Evolutionary conservation across 345 rosid genomes (phyloP).

Genomic region (Kandelia obovata): DNA sequence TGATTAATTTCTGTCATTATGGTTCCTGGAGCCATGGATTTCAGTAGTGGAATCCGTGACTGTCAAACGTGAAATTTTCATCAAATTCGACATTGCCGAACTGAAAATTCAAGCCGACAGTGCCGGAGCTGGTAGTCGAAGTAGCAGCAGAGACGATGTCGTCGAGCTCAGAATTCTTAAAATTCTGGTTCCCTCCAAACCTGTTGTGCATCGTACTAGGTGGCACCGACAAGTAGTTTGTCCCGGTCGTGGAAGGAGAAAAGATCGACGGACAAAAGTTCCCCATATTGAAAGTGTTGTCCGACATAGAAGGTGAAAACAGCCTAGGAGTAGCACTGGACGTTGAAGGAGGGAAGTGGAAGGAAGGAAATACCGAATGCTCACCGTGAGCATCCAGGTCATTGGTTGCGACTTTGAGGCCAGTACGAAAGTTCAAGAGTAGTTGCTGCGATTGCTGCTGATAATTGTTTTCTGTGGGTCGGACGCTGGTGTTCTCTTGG

Average conservation of each 20-base stretch:
- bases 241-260: constrained; percentile 25
- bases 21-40: no score
- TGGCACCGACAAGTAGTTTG: constrained; percentile 25
- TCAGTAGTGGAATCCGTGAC: constrained; percentile 16
- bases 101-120: constrained; percentile 44
- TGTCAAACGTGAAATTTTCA: constrained; percentile 39
- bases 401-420: constrained; percentile 7
- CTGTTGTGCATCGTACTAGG: constrained; percentile 8
- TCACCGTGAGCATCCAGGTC: constrained; percentile 1
- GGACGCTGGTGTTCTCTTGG: not conserved
- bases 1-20: no score
- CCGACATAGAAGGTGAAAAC: constrained; percentile 5
- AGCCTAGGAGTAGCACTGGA: not conserved
- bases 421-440: constrained; percentile 10
- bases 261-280: constrained; percentile 14
- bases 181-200: constrained; percentile 19
- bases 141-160: constrained; percentile 25
- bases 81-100: constrained; percentile 35
- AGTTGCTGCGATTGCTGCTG: constrained; percentile 5
- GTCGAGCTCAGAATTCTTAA: constrained; percentile 14
- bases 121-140: constrained; percentile 37
- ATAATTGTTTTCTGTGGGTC: not conserved
- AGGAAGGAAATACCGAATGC: not conserved
- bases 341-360: constrained; percentile 17
- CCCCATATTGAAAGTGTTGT: not conserved